These are phyloP conservation scores for Diplogelasinospora grovesii DNA, from an alignment of 495 filamentous ascomycete species.

Conservation along the genomic window DNA sequence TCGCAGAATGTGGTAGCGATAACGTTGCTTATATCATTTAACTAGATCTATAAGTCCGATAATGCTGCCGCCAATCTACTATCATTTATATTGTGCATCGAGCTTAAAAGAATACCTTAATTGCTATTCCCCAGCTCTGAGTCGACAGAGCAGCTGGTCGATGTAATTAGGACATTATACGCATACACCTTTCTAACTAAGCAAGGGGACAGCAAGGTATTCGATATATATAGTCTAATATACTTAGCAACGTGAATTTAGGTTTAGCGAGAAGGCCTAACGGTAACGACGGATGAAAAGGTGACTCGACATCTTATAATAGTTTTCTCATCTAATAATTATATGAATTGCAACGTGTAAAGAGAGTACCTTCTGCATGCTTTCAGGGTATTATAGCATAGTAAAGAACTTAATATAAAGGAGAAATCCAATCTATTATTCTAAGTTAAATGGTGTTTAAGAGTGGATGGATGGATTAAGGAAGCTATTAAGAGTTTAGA, in stretches of 20 bases:
- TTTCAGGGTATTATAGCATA: constrained; percentile 12
- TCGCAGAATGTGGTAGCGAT: constrained; percentile 46
- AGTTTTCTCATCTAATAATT: constrained; percentile 9
- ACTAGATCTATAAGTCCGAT: constrained; percentile 31
- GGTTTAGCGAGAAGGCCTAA: constrained; percentile 11
- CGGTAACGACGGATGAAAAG: constrained; percentile 6
- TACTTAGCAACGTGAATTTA: constrained; percentile 37
- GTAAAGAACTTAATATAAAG: constrained; percentile 1
- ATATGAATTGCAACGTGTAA: constrained; percentile 13
- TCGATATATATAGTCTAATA: constrained; percentile 40
- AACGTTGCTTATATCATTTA: constrained; percentile 48
- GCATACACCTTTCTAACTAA: constrained; percentile 27
- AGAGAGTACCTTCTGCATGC: constrained; percentile 26
- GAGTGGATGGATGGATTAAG: constrained; percentile 2
- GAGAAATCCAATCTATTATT: neutral
- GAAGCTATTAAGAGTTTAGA: constrained; percentile 2
- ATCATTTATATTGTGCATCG: constrained; percentile 34
- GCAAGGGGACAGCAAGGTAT: constrained; percentile 14
- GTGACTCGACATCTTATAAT: constrained; percentile 17
- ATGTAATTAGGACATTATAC: constrained; percentile 29
- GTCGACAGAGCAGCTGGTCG: constrained; percentile 11
- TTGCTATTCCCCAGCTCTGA: constrained; percentile 13
- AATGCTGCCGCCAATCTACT: constrained; percentile 31
- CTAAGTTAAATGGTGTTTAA: neutral
- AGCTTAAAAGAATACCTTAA: constrained; percentile 24